Percentiles rank a stretch among this genome's conserved stretches.
Evolutionary conservation across 2,329 filamentous ascomycete genomes (phyloP).

Genomic region (Hymenoscyphus occultus): DNA sequence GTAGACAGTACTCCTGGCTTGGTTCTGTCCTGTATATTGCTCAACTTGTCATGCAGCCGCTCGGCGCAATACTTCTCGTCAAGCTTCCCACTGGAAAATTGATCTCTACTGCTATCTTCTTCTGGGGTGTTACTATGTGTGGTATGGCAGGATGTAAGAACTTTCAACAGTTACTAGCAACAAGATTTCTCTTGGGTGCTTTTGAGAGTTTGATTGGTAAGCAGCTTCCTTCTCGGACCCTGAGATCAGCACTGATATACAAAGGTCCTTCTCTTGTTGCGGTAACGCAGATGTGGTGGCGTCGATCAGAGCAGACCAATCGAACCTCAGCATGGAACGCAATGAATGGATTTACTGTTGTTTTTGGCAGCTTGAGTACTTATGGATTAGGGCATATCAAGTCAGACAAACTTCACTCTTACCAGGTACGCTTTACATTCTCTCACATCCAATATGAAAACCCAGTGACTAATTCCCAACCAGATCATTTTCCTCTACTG

Average conservation of each 20-base stretch:
- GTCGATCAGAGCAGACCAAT: conserved; percentile 55
- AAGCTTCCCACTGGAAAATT: conserved; percentile 54
- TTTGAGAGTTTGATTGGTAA: conserved; percentile 19
- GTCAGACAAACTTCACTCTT: conserved; percentile 39
- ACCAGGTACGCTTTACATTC: conserved; percentile 24
- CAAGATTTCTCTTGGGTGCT: conserved; percentile 40
- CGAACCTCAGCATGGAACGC: conserved; percentile 56
- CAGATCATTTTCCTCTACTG: conserved; percentile 52
- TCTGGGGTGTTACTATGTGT: conserved; percentile 50
- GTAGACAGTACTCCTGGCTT: conserved; percentile 55
- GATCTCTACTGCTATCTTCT: conserved; percentile 47
- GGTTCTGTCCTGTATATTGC: conserved; percentile 58
- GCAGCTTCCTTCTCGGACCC: not conserved
- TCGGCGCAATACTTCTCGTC: conserved; percentile 50
- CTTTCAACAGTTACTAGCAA: conserved; percentile 37
- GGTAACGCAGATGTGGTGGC: conserved; percentile 61
- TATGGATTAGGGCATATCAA: conserved; percentile 58
- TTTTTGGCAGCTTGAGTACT: conserved; percentile 35
- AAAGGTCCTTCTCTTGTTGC: conserved; percentile 51
- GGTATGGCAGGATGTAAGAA: conserved; percentile 33
- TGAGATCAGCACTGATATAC: not conserved
- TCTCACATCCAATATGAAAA: not conserved
- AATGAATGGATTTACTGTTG: conserved; percentile 58
- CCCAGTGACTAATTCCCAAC: not conserved
- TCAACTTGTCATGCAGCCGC: conserved; percentile 55